phyloP scores from a whole-genome alignment of 208 protist genomes.

The Naegleria fowleri region DNA sequence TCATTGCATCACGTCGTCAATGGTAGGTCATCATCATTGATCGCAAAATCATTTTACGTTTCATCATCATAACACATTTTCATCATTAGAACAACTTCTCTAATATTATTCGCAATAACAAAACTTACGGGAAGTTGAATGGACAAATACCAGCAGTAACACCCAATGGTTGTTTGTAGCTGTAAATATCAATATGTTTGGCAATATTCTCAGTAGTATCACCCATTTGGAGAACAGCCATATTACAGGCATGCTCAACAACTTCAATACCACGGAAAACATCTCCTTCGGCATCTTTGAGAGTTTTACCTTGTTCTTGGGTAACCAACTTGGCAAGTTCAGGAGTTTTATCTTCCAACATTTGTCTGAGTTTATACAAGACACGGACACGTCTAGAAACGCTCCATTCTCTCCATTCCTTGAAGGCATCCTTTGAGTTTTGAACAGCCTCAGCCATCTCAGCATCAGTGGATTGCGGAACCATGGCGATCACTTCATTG shows the following conservation, averaged over 20 bases:
- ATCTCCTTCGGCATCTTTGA: constrained; percentile 74
- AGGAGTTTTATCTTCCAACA: constrained; percentile 60
- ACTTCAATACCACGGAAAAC: constrained; percentile 82
- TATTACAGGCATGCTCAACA: constrained; percentile 72
- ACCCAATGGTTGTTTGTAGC: constrained; percentile 70
- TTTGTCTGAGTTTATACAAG: constrained; percentile 61
- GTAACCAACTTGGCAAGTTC: constrained; percentile 63
- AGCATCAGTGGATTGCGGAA: constrained; percentile 58
- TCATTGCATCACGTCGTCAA: too few relatives aligned
- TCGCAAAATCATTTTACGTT: too few relatives aligned
- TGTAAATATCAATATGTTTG: constrained; percentile 73
- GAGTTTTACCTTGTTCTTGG: constrained; percentile 76
- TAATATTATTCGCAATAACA: not conserved
- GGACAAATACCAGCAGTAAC: constrained; percentile 80
- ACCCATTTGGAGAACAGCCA: constrained; percentile 64
- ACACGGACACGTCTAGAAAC: constrained; percentile 56
- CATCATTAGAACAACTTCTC: not conserved
- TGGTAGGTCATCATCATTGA: too few relatives aligned
- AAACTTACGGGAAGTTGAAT: constrained; percentile 55
- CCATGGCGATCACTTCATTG: constrained; percentile 58
- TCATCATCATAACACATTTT: too few relatives aligned
- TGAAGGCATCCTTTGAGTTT: constrained; percentile 51
- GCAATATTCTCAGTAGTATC: constrained; percentile 70
- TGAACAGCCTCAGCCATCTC: constrained; percentile 65
- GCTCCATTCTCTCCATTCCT: constrained; percentile 53